Conservation (phyloP, 306 rosid species). For the Quercus bicolor region DNA sequence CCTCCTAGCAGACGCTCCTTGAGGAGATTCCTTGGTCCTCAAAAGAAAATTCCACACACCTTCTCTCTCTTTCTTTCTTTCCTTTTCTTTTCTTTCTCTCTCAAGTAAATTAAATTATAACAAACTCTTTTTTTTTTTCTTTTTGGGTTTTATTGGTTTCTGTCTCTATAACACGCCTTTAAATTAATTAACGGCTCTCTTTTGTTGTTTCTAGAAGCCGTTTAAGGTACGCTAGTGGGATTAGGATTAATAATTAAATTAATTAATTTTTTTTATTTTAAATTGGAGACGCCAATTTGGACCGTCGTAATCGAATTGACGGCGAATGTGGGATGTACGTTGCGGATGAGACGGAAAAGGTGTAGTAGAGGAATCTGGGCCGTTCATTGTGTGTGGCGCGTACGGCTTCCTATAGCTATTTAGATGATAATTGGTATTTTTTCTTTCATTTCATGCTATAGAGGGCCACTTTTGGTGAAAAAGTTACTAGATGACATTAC, state of each 20-base stretch:
- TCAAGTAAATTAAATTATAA: not conserved
- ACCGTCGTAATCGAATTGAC: not conserved
- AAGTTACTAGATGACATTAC: no score
- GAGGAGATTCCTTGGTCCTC: constrained; percentile 30
- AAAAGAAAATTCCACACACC: constrained; percentile 35
- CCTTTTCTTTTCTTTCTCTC: no score
- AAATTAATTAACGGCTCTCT: not conserved
- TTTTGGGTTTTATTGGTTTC: not conserved
- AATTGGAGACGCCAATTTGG: not conserved
- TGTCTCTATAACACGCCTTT: constrained; percentile 13
- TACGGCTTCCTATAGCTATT: no score
- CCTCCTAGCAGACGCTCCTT: constrained; percentile 18
- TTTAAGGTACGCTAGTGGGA: constrained; percentile 15
- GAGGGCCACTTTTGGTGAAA: no score
- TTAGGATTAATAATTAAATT: no score
- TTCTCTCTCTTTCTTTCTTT: not conserved
- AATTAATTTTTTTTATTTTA: not conserved
- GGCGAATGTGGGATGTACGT: constrained; percentile 3
- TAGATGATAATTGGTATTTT: no score
- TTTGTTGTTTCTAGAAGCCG: constrained; percentile 31
- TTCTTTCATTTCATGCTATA: no score
- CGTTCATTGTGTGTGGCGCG: no score
- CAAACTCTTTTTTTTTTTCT: not conserved
- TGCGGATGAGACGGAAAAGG: not conserved
- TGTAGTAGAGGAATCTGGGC: no score